These are phyloP conservation scores for Saturnispora sanitii DNA, from an alignment of 805 yeast species.

Conservation along the genomic window DNA sequence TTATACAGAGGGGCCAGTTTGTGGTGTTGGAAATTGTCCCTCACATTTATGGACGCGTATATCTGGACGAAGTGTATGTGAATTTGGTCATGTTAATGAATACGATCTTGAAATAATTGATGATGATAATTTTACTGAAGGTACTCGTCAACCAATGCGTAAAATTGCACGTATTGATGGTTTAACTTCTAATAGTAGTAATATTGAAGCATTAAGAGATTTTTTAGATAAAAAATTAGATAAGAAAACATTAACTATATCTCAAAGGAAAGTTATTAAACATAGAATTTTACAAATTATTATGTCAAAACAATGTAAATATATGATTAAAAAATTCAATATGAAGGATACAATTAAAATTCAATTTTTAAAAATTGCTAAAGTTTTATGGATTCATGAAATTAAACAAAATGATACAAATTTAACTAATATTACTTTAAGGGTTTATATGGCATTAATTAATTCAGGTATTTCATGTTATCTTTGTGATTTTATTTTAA, in stretches of 20 bases:
- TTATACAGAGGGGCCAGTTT: conserved; percentile 57
- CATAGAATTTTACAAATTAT: conserved; percentile 26
- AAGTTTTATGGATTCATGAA: conserved; percentile 21
- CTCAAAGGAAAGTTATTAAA: conserved; percentile 11
- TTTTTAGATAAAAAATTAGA: conserved; percentile 11
- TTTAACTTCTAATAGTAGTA: too few relatives aligned
- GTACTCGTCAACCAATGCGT: conserved; percentile 30
- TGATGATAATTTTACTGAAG: conserved; percentile 53
- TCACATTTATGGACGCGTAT: conserved; percentile 61
- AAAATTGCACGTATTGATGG: conserved; percentile 43
- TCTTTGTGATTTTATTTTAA: conserved; percentile 35
- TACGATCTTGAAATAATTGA: conserved; percentile 73
- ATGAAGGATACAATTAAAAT: conserved; percentile 2
- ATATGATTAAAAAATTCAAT: conserved; percentile 1
- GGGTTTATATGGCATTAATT: conserved; percentile 37
- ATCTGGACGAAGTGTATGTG: conserved; percentile 79
- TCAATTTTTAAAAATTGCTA: conserved; percentile 23
- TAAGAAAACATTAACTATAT: conserved; percentile 10
- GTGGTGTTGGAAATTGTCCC: conserved; percentile 87
- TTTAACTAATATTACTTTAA: conserved; percentile 28
- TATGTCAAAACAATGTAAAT: conserved; percentile 6
- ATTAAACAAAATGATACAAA: neutral
- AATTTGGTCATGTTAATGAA: conserved; percentile 81
- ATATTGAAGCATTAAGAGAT: conserved; percentile 13
- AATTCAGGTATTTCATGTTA: conserved; percentile 42